phyloP scores from a whole-genome alignment of 257 asterid species.

The Rhazya stricta region DNA sequence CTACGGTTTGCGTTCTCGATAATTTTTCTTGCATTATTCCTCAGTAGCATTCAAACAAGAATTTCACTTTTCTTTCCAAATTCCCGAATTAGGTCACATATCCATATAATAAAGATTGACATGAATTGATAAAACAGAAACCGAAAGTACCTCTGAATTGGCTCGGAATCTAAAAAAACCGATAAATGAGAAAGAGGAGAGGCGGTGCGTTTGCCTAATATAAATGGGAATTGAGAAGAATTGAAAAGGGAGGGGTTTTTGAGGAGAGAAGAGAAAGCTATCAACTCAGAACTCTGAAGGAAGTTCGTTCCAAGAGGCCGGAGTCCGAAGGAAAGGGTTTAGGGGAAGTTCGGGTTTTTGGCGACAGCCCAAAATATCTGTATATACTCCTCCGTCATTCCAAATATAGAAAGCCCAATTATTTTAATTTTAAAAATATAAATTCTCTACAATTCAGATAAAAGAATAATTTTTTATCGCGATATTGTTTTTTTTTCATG shows the following conservation, averaged over 20 bases:
- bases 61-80: neutral
- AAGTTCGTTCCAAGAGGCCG: neutral
- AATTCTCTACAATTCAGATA: no score
- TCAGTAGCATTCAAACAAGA: neutral
- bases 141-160: neutral
- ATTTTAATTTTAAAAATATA: no score
- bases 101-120: neutral
- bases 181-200: neutral
- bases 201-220: neutral
- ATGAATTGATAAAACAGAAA: neutral
- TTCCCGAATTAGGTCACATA: conserved; percentile 1
- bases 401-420: neutral
- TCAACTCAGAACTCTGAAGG: no score
- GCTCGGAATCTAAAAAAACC: neutral
- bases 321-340: neutral
- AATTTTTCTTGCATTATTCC: neutral
- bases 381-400: no score
- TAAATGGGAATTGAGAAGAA: neutral
- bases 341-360: neutral
- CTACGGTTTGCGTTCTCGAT: neutral
- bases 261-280: neutral
- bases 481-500: no score
- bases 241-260: neutral
- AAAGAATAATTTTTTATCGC: no score
- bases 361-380: neutral